These are phyloP conservation scores for Tolypocladium endophyticum DNA, from an alignment of 2,329 filamentous ascomycete genomes.

Conservation along the genomic window DNA sequence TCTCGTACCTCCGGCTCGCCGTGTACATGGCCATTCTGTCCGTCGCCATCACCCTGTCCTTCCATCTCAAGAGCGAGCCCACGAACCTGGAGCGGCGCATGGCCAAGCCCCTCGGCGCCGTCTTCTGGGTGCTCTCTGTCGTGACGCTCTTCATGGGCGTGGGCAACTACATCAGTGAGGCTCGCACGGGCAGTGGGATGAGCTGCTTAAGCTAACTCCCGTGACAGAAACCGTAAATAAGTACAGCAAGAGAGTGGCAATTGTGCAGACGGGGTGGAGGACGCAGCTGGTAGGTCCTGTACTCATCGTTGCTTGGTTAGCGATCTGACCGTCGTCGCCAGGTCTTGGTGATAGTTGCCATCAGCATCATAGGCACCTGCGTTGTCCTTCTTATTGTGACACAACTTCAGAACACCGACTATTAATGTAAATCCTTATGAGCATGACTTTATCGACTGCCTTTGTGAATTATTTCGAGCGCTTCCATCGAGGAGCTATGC, in stretches of 20 bases:
- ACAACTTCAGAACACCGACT: constrained; percentile 12
- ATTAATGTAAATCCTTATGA: neutral
- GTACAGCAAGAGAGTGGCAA: constrained; percentile 66
- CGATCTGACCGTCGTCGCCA: constrained; percentile 15
- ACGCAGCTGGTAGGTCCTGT: constrained; percentile 61
- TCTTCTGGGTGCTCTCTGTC: constrained; percentile 79
- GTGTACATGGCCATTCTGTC: constrained; percentile 87
- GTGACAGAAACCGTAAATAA: constrained; percentile 58
- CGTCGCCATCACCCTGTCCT: constrained; percentile 83
- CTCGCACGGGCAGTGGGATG: neutral
- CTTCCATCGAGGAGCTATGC: neutral
- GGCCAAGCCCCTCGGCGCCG: constrained; percentile 70
- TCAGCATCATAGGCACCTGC: constrained; percentile 55
- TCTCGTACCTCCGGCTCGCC: constrained; percentile 81
- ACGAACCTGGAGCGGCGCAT: constrained; percentile 61
- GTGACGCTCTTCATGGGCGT: constrained; percentile 68
- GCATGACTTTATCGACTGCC: neutral
- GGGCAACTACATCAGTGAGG: constrained; percentile 72
- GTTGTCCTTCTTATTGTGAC: constrained; percentile 48
- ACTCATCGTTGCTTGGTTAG: neutral
- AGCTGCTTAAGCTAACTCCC: neutral
- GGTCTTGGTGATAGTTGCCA: constrained; percentile 52
- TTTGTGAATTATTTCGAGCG: neutral
- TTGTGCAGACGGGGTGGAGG: constrained; percentile 90
- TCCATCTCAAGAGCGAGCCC: constrained; percentile 73